A percentile compares a stretch with the other conserved stretches of the same genome.
Conservation (phyloP, 2,329 filamentous ascomycete genomes). For the Phaeosphaeriaceae sp. region DNA sequence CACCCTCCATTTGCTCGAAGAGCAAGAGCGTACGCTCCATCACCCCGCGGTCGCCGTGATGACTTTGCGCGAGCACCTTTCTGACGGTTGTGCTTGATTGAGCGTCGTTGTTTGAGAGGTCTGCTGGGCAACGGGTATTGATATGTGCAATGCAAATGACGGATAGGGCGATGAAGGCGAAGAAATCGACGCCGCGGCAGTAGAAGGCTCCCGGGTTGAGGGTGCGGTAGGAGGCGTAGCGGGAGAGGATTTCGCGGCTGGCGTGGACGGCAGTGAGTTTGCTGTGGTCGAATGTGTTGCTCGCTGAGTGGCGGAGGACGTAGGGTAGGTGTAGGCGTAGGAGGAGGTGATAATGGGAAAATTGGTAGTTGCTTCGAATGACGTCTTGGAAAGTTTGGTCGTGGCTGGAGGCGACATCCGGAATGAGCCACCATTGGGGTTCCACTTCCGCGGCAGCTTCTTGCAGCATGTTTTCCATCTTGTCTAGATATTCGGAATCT, state of each 20-base stretch:
- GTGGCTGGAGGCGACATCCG: constrained; percentile 3
- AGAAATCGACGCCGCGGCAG: constrained; percentile 23
- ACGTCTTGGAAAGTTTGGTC: constrained; percentile 11
- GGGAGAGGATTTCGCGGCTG: constrained; percentile 19
- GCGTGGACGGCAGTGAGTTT: constrained; percentile 24
- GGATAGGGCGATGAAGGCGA: constrained; percentile 27
- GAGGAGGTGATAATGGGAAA: constrained; percentile 22
- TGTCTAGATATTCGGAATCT: constrained; percentile 20
- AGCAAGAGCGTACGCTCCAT: constrained; percentile 20
- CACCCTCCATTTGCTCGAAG: constrained; percentile 12
- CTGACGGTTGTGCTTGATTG: constrained; percentile 8
- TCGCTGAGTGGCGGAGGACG: constrained; percentile 17
- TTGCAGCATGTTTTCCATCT: constrained; percentile 23
- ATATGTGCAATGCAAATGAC: constrained; percentile 23
- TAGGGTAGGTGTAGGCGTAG: constrained; percentile 25
- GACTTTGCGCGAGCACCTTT: constrained; percentile 12
- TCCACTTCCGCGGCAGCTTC: constrained; percentile 22
- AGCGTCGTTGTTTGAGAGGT: not conserved
- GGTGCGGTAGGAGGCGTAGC: constrained; percentile 17
- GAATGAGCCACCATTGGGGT: constrained; percentile 29
- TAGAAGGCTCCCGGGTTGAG: constrained; percentile 13
- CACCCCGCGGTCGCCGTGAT: constrained; percentile 18
- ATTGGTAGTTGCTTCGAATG: constrained; percentile 17
- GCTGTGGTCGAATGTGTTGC: constrained; percentile 12
- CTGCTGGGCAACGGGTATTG: not conserved